A percentile compares a stretch with the other conserved stretches of the same genome.
Evolutionary conservation across 1,284 basidiomycete species (phyloP).

Genomic region (Cryptococcus sp.): DNA sequence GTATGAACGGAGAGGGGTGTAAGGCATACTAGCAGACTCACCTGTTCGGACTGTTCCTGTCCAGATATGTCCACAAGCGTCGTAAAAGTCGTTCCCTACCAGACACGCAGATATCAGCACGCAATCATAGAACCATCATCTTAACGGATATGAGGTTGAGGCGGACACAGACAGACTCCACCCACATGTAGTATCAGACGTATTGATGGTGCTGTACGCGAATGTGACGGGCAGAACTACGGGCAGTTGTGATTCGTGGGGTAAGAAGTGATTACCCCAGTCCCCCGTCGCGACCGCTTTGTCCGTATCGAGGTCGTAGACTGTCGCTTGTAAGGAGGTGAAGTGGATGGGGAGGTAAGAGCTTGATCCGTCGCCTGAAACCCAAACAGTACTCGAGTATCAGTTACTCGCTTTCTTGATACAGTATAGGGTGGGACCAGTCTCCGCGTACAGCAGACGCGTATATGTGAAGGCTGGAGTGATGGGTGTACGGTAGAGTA

Average conservation of each 20-base stretch:
- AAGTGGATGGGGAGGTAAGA: conserved; percentile 76
- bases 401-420: no score
- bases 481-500: neutral
- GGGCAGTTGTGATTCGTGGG: conserved; percentile 64
- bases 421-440: neutral
- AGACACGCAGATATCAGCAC: no score
- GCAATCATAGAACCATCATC: neutral
- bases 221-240: conserved; percentile 75
- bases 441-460: no score
- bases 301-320: conserved; percentile 63
- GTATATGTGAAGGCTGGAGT: no score
- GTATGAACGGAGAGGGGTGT: conserved; percentile 14
- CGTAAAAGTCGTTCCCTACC: conserved; percentile 74
- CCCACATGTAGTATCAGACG: conserved; percentile 77
- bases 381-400: no score
- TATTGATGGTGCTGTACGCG: conserved; percentile 75
- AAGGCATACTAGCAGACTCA: conserved; percentile 45
- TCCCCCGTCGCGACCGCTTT: conserved; percentile 68
- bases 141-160: neutral
- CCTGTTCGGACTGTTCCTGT: conserved; percentile 64
- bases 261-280: conserved; percentile 61
- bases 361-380: conserved; percentile 63
- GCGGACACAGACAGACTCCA: conserved; percentile 11
- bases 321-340: conserved; percentile 62
- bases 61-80: conserved; percentile 68